phyloP scores from a whole-genome alignment of 1,139 yeast genomes.

The Blastobotrys elegans region DNA sequence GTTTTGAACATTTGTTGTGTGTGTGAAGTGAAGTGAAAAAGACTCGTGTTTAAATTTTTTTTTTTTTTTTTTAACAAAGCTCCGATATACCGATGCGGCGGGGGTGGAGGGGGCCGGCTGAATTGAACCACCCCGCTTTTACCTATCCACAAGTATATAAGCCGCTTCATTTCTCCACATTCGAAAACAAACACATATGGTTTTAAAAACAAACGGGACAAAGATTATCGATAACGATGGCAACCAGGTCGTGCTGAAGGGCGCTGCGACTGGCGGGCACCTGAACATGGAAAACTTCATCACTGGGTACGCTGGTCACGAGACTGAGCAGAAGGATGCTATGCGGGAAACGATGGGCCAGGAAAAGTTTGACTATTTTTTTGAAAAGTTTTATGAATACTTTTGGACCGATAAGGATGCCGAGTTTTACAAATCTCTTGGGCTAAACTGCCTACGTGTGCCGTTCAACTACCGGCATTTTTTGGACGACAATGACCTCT shows the following conservation, averaged over 20 bases:
- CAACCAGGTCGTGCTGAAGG: slow-evolving; percentile 37
- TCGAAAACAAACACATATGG: neutral
- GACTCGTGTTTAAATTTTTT: too few species aligned
- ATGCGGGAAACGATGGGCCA: slow-evolving; percentile 37
- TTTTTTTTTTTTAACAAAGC: too few species aligned
- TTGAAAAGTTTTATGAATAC: slow-evolving; percentile 45
- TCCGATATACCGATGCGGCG: too few species aligned
- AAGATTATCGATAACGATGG: slow-evolving; percentile 38
- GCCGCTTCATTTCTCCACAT: too few species aligned
- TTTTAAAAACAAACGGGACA: slow-evolving; percentile 35
- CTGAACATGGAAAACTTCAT: slow-evolving; percentile 49
- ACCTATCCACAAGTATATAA: too few species aligned
- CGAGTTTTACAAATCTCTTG: slow-evolving; percentile 38
- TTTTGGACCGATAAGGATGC: slow-evolving; percentile 47
- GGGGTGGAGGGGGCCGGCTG: too few species aligned
- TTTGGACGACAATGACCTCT: slow-evolving; percentile 41
- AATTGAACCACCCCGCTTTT: too few species aligned
- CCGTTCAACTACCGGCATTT: slow-evolving; percentile 48
- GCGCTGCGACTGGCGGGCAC: slow-evolving; percentile 45
- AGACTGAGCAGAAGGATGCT: slow-evolving; percentile 42
- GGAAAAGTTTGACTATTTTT: slow-evolving; percentile 43
- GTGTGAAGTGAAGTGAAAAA: too few species aligned
- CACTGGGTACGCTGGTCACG: slow-evolving; percentile 48
- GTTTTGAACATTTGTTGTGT: neutral
- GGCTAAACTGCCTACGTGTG: slow-evolving; percentile 43